phyloP scores from a whole-genome alignment of 257 asterid genomes.

The Osmanthus fragrans region DNA sequence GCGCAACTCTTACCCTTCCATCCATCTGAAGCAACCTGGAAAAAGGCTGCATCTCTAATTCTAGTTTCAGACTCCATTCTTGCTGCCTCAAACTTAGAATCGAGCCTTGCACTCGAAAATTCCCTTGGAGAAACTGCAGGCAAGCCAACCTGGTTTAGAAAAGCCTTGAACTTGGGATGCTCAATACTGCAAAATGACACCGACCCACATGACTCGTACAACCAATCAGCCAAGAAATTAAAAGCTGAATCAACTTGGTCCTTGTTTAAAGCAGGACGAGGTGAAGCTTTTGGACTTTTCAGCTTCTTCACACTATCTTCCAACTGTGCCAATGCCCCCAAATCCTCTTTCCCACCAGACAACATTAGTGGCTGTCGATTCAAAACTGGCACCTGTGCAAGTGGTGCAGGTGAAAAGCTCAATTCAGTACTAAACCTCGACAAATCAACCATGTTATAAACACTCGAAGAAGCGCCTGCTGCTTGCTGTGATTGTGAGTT shows the following conservation, averaged over 20 bases:
- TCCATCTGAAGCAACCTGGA: constrained; percentile 70
- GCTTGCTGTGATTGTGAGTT: constrained; percentile 38
- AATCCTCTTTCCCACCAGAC: constrained; percentile 85
- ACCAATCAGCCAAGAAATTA: constrained; percentile 69
- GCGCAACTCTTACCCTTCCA: constrained; percentile 52
- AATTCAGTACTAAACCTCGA: constrained; percentile 29
- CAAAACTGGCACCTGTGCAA: constrained; percentile 26
- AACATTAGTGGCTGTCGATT: constrained; percentile 44
- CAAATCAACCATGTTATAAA: constrained; percentile 42
- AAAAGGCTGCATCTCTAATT: constrained; percentile 69
- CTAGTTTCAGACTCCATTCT: constrained; percentile 58
- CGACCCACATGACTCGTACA: constrained; percentile 70
- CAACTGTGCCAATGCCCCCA: constrained; percentile 75
- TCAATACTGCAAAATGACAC: constrained; percentile 65
- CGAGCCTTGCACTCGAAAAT: constrained; percentile 53
- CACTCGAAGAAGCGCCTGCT: constrained; percentile 40
- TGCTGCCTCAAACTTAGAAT: constrained; percentile 67
- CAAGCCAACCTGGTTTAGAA: constrained; percentile 73
- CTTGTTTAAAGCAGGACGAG: constrained; percentile 54
- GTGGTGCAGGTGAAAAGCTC: constrained; percentile 30
- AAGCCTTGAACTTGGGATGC: constrained; percentile 79
- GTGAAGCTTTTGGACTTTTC: constrained; percentile 61
- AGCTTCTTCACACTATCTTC: constrained; percentile 86
- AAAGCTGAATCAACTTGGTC: constrained; percentile 61
- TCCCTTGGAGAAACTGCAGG: constrained; percentile 58